Conservation (phyloP, 2,329 filamentous ascomycete genomes). For the Trichophyton schoenleinii region DNA sequence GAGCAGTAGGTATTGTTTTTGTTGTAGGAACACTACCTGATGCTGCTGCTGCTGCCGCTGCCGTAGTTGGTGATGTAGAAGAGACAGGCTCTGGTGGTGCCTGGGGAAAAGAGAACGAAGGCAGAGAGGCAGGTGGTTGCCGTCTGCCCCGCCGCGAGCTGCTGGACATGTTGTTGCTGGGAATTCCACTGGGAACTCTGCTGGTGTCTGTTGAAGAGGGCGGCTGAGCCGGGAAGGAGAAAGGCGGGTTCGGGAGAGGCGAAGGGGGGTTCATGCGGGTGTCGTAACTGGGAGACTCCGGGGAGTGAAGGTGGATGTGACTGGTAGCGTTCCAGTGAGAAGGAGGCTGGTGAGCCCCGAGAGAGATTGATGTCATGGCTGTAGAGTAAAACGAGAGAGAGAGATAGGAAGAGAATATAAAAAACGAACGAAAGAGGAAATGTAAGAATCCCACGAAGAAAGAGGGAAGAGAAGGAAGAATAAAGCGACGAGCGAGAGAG, state of each 20-base stretch:
- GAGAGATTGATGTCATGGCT: background rate
- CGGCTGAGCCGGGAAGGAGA: background rate
- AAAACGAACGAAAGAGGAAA: background rate
- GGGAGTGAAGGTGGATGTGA: background rate
- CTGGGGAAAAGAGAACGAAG: constrained; percentile 22
- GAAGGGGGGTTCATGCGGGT: background rate
- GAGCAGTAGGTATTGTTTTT: background rate
- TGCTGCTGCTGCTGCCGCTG: constrained; percentile 14
- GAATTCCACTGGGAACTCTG: no score
- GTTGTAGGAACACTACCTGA: constrained; percentile 6
- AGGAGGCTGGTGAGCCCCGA: background rate
- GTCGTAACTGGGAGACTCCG: background rate
- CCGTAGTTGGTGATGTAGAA: constrained; percentile 9
- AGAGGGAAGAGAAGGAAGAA: background rate
- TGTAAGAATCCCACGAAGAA: no score
- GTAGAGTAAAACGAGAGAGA: background rate
- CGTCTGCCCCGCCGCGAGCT: background rate
- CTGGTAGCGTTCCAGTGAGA: background rate
- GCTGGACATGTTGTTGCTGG: background rate
- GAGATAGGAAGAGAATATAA: background rate
- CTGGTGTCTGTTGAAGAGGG: background rate
- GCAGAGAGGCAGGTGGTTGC: background rate
- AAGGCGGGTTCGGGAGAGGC: background rate
- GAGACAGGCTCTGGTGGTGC: constrained; percentile 13
- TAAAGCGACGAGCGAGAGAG: background rate